Base-by-base conservation (phyloP, 257 asterid species). In the Ocimum tenuiflorum region DNA sequence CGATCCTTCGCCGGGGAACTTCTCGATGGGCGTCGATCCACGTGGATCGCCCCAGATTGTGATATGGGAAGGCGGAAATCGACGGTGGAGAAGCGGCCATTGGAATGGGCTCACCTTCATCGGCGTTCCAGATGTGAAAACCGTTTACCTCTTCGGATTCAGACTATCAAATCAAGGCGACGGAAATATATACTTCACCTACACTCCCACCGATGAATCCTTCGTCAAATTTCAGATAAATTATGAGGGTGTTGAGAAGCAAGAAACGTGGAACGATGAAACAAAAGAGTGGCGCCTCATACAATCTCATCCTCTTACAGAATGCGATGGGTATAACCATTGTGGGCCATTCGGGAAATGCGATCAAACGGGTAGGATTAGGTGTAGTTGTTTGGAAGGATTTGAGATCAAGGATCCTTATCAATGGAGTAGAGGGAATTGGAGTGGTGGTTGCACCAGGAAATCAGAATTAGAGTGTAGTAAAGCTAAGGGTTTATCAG, bases 41-140 rank as follows among this genome's bases (percentile, higher is more conserved):
- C 81, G 82, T 11, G 91, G 89, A 39, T 59, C 91, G 0, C 94
- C 95, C 1, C 97, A 91, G 80, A 75, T 86, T 7, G 81, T 91
- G 76, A 79, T 91, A 42, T 84, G 91, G 94, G 86, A 86, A 19
- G 95, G 94, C 24, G 14, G 0, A 5, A 65, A 74, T 10, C 77
- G 95, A 22, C 76, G 60, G 24, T 91, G 96, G 97, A 83, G 96
- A 71, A 91, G 90, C 24, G 97, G 96, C 15, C 77, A 84, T 27
- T 91, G 83, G 82, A 76, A 78, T 52, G 88, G 94, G 1, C 15
- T 70, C 19, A 33, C 63, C 0, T 91, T 91, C 56, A 65, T 27
- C 0, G 97, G 97, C 0, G 63, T 91, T 5, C 86, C 79, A 0
- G 70, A 70, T 0, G 68, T 80, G 71, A 76, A 63, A 50, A 43